phyloP scores from a whole-genome alignment of 75 land plant genomes.

The Sequoiadendron giganteum region DNA sequence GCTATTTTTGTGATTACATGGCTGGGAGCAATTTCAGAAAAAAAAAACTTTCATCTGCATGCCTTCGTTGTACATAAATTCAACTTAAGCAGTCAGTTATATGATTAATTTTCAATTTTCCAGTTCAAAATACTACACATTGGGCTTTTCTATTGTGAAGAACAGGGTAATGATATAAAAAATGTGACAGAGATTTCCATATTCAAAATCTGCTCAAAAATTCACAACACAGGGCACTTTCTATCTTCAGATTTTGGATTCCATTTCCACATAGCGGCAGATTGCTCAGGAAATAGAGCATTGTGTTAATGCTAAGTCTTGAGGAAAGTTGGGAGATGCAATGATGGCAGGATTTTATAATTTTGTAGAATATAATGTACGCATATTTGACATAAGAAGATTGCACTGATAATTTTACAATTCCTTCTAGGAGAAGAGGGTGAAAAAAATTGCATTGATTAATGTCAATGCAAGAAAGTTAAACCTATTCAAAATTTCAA shows the following conservation, averaged over 20 bases:
- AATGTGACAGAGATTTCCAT: neutral
- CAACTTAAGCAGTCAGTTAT: neutral
- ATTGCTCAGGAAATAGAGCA: neutral
- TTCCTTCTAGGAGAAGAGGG: neutral
- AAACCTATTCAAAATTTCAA: neutral
- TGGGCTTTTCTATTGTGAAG: neutral
- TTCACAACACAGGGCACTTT: neutral
- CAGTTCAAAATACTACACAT: neutral
- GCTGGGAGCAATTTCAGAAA: neutral
- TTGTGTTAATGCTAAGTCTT: neutral
- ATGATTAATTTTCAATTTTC: neutral
- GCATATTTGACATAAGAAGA: neutral
- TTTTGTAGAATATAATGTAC: neutral
- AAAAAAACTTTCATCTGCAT: neutral
- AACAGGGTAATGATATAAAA: neutral
- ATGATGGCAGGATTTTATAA: neutral
- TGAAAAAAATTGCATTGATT: neutral
- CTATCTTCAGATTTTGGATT: neutral
- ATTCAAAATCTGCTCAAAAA: neutral
- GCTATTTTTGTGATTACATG: neutral
- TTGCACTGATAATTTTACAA: neutral
- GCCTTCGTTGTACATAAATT: neutral
- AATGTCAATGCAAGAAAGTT: neutral
- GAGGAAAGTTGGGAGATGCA: neutral
- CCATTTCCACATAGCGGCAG: neutral